Conservation (phyloP, 208 protist genomes). For the Leishmania major region DNA sequence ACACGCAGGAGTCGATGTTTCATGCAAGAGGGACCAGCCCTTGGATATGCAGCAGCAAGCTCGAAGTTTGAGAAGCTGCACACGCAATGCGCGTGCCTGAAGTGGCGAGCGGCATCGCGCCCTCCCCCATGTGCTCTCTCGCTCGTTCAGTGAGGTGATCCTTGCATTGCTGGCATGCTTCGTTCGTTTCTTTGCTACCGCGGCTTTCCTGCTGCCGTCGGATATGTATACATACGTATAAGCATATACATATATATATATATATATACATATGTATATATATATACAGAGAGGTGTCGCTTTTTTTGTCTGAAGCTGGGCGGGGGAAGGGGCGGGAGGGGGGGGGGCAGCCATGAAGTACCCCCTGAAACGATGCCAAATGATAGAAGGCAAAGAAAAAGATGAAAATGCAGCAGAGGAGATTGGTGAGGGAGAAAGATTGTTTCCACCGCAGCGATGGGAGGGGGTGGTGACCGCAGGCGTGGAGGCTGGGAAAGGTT, state of each 20-base stretch:
- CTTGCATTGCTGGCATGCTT: neutral
- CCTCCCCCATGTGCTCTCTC: neutral
- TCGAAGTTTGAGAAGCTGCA: neutral
- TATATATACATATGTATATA: neutral
- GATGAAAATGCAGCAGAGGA: neutral
- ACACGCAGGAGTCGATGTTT: neutral
- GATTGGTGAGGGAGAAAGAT: neutral
- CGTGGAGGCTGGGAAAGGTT: neutral
- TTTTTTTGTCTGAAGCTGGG: too few species aligned
- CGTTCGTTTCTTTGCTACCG: neutral
- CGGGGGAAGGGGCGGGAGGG: too few species aligned
- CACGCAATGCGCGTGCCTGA: neutral
- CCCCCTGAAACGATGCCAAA: neutral
- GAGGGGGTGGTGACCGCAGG: neutral
- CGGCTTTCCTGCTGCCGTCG: neutral
- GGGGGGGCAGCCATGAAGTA: neutral
- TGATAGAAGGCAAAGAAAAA: neutral
- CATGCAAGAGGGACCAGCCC: neutral
- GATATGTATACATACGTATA: neutral
- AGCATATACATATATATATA: too few species aligned
- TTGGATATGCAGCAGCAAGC: neutral
- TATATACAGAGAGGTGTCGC: neutral
- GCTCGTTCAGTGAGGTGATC: neutral
- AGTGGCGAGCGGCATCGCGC: neutral
- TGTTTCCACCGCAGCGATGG: too few species aligned